phyloP scores from a whole-genome alignment of 2,329 filamentous ascomycete genomes.

The Magnaporthales sp. region DNA sequence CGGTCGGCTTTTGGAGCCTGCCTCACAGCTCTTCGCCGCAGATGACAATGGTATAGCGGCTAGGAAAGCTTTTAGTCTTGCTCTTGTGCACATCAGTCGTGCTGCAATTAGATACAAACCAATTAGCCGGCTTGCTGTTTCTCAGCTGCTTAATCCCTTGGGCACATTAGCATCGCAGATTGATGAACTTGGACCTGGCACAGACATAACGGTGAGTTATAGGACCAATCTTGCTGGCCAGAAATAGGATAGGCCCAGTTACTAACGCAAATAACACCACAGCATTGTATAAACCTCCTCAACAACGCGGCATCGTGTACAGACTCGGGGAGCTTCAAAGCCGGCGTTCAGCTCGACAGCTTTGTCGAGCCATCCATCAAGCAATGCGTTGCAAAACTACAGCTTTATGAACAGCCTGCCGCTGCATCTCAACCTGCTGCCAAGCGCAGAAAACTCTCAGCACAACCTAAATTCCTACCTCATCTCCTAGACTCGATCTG shows the following conservation, averaged over 20 bases:
- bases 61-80: conserved; percentile 12
- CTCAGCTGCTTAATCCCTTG: conserved; percentile 13
- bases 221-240: not conserved
- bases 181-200: conserved; percentile 10
- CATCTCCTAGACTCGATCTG: conserved; percentile 6
- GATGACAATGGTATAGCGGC: conserved; percentile 10
- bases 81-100: conserved; percentile 16
- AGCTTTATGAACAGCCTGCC: not conserved
- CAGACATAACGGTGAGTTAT: conserved; percentile 16
- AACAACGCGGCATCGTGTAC: conserved; percentile 7
- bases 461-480: conserved; percentile 4
- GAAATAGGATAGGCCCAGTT: not conserved
- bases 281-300: conserved; percentile 14
- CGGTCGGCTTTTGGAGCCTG: conserved; percentile 11
- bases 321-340: not conserved
- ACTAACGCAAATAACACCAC: not conserved
- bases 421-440: not conserved
- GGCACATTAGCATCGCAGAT: conserved; percentile 12
- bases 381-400: conserved; percentile 9
- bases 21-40: conserved; percentile 11
- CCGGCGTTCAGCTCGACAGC: conserved; percentile 7
- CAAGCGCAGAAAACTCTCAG: conserved; percentile 12
- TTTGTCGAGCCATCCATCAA: conserved; percentile 13
- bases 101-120: conserved; percentile 15
- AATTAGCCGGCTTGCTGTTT: conserved; percentile 15